phyloP scores from a whole-genome alignment of 805 yeast species.

The Saccharomycopsis selenospora region DNA sequence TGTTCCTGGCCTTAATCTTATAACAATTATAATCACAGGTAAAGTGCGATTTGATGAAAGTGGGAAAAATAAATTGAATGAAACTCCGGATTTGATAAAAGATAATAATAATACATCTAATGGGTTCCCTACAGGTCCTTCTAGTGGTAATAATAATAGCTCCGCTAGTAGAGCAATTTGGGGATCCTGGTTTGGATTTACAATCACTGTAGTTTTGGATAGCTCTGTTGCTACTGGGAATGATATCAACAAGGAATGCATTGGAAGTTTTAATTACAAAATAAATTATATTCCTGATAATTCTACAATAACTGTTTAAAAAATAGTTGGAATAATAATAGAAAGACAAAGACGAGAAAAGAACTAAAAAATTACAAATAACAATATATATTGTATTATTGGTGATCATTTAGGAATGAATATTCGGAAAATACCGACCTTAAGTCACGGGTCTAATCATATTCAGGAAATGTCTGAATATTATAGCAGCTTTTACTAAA shows the following conservation, averaged over 20 bases:
- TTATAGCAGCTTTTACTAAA: no score
- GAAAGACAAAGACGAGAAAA: not conserved
- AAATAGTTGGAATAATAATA: no score
- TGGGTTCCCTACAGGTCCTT: slow-evolving; percentile 13
- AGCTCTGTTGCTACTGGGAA: slow-evolving; percentile 27
- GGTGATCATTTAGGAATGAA: no score
- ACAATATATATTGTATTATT: no score
- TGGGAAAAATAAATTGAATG: slow-evolving; percentile 61
- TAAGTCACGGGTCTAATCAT: no score
- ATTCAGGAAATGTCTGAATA: no score
- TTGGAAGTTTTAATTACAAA: slow-evolving; percentile 59
- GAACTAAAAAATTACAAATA: not conserved
- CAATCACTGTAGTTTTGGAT: slow-evolving; percentile 52
- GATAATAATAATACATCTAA: slow-evolving; percentile 14
- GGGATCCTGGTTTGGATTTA: slow-evolving; percentile 69
- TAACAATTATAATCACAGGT: slow-evolving; percentile 30
- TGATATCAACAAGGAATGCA: slow-evolving; percentile 37
- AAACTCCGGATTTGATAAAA: slow-evolving; percentile 45
- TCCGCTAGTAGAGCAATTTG: slow-evolving; percentile 42
- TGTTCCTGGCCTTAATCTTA: slow-evolving; percentile 28
- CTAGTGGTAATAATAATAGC: slow-evolving; percentile 8
- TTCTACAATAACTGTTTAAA: slow-evolving; percentile 28
- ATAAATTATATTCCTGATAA: slow-evolving; percentile 57
- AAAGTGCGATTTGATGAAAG: slow-evolving; percentile 73
- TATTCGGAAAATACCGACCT: no score